Conservation (phyloP, 306 rosid genomes). For the Vicia villosa region DNA sequence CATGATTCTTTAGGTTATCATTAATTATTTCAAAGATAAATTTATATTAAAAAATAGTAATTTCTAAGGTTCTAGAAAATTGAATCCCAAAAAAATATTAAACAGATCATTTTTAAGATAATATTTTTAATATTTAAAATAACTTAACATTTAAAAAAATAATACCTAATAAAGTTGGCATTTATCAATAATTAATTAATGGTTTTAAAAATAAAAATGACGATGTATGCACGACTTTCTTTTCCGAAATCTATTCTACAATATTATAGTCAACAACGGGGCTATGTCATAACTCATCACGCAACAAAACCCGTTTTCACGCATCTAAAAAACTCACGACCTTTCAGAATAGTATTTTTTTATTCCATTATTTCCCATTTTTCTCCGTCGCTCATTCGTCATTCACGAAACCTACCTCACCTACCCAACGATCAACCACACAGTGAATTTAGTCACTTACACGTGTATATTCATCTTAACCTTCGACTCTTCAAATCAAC, state of each 20-base stretch:
- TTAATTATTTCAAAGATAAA: too few species aligned
- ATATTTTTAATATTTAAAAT: too few species aligned
- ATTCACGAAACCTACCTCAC: background rate
- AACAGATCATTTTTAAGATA: too few species aligned
- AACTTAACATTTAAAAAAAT: too few species aligned
- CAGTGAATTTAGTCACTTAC: conserved; percentile 3
- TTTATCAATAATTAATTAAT: too few species aligned
- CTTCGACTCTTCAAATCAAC: background rate
- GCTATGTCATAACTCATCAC: background rate
- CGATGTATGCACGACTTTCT: background rate
- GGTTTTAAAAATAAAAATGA: too few species aligned
- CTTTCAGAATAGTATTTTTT: background rate
- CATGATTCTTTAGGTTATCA: too few species aligned
- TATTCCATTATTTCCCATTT: background rate
- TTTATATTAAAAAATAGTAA: too few species aligned
- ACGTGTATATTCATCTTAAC: conserved; percentile 28
- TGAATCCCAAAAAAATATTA: too few species aligned
- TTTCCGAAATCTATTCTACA: background rate
- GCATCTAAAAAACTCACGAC: background rate
- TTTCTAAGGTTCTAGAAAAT: too few species aligned
- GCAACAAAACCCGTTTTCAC: background rate
- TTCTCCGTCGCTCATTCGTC: background rate
- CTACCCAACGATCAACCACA: background rate
- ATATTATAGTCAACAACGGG: background rate
- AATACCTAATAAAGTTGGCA: too few species aligned